phyloP scores from a whole-genome alignment of 306 rosid species.

The Begonia peltatifolia region DNA sequence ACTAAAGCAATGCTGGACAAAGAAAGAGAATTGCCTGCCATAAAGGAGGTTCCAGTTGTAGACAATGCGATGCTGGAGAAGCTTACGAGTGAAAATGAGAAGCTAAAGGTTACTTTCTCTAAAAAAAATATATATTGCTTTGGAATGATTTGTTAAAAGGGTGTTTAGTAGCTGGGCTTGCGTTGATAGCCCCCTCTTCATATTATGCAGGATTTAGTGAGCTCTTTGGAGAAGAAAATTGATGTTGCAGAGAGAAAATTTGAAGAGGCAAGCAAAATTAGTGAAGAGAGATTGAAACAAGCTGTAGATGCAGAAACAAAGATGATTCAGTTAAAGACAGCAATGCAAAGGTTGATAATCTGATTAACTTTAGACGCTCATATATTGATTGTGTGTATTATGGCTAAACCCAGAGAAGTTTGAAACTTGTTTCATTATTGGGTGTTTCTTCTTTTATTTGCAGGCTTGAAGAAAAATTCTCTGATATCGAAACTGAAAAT shows the following conservation, averaged over 20 bases:
- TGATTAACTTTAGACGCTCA: constrained; percentile 11
- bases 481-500: constrained; percentile 73
- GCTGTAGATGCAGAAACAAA: constrained; percentile 90
- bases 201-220: constrained; percentile 61
- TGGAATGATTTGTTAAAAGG: neutral
- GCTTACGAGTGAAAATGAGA: constrained; percentile 78
- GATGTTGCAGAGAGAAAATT: constrained; percentile 84
- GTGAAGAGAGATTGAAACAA: constrained; percentile 95
- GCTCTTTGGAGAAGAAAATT: constrained; percentile 77
- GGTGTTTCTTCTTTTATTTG: constrained; percentile 14
- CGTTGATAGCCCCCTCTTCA: constrained; percentile 17
- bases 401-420: neutral
- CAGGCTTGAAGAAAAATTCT: constrained; percentile 90
- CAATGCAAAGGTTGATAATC: constrained; percentile 73
- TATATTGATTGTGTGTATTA: neutral
- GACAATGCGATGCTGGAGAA: constrained; percentile 66
- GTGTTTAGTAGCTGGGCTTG: constrained; percentile 10
- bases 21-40: constrained; percentile 59
- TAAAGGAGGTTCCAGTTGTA: constrained; percentile 93
- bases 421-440: constrained; percentile 10
- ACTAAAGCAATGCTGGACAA: constrained; percentile 55
- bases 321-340: constrained; percentile 78
- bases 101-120: constrained; percentile 58
- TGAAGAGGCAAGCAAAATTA: constrained; percentile 69
- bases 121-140: neutral